A percentile compares a stretch with the other conserved stretches of the same genome.
Conservation (phyloP, 2,329 filamentous ascomycete species). For the Leptographium radiaticola region DNA sequence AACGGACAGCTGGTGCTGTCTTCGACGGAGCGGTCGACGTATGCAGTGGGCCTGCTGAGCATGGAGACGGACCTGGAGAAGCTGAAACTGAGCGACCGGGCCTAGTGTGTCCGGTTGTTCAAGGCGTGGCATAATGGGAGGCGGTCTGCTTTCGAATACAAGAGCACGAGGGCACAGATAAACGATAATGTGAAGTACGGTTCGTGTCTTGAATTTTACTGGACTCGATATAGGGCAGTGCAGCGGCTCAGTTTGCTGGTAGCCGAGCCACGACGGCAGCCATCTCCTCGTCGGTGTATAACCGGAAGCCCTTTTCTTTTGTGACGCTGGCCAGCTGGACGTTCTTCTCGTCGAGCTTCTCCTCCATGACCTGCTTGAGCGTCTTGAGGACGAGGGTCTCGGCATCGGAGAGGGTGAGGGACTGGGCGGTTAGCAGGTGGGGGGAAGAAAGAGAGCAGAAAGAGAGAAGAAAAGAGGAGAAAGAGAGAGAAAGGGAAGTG, state of each 20-base stretch:
- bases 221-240: not conserved
- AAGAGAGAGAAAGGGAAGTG: not conserved
- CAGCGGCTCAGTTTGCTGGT: slow-evolving; percentile 41
- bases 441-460: not conserved
- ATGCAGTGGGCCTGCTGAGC: slow-evolving; percentile 65
- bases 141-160: not conserved
- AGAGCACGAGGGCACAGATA: too few species aligned
- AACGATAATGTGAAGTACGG: not conserved
- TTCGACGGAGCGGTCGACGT: slow-evolving; percentile 51
- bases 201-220: not conserved
- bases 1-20: slow-evolving; percentile 43
- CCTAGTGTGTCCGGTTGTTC: not conserved
- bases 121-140: too few species aligned
- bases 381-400: slow-evolving; percentile 96
- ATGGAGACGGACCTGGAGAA: slow-evolving; percentile 63
- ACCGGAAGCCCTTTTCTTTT: slow-evolving; percentile 94
- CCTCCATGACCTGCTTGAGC: slow-evolving; percentile 99
- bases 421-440: slow-evolving; percentile 31
- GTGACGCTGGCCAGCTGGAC: slow-evolving; percentile 97
- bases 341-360: slow-evolving; percentile 98
- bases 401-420: slow-evolving; percentile 80
- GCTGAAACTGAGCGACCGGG: slow-evolving; percentile 37
- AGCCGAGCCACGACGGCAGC: slow-evolving; percentile 77
- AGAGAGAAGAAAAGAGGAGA: too few species aligned
- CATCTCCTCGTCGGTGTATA: slow-evolving; percentile 98